These are phyloP conservation scores for Sanghuangporus baumii DNA, from an alignment of 1,284 basidiomycete species.

Conservation along the genomic window DNA sequence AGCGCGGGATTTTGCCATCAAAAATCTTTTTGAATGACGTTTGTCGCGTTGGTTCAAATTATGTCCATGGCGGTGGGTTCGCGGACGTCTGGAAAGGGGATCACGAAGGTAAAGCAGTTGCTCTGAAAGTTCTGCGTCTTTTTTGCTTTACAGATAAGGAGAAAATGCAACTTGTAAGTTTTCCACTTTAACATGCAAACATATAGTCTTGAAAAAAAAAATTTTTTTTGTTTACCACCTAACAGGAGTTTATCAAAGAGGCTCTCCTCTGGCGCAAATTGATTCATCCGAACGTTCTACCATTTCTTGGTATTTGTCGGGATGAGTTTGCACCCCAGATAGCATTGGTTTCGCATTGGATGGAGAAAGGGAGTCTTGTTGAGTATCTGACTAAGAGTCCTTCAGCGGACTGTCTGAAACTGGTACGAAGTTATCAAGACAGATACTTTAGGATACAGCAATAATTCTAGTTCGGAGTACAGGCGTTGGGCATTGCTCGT, in stretches of 20 bases:
- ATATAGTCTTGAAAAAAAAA: background rate
- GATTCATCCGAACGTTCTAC: constrained; percentile 10
- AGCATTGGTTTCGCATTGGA: constrained; percentile 10
- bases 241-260: constrained; percentile 13
- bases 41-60: background rate
- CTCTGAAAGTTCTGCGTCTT: constrained; percentile 11
- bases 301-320: constrained; percentile 1
- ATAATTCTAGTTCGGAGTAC: background rate
- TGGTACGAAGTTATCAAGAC: background rate
- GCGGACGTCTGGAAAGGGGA: constrained; percentile 15
- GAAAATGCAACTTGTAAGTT: constrained; percentile 3
- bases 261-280: constrained; percentile 8
- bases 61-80: constrained; percentile 11
- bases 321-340: background rate
- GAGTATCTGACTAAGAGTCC: background rate
- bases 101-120: background rate
- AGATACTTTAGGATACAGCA: background rate
- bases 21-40: constrained; percentile 4
- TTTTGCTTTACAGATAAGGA: background rate
- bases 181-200: background rate
- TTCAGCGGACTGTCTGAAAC: background rate
- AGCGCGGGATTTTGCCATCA: background rate
- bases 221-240: background rate
- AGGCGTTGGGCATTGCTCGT: constrained; percentile 1
- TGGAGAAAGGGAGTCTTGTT: constrained; percentile 5